These are phyloP conservation scores for Metroxylon sagu DNA, from an alignment of 176 grass and related monocot species.

Conservation along the genomic window DNA sequence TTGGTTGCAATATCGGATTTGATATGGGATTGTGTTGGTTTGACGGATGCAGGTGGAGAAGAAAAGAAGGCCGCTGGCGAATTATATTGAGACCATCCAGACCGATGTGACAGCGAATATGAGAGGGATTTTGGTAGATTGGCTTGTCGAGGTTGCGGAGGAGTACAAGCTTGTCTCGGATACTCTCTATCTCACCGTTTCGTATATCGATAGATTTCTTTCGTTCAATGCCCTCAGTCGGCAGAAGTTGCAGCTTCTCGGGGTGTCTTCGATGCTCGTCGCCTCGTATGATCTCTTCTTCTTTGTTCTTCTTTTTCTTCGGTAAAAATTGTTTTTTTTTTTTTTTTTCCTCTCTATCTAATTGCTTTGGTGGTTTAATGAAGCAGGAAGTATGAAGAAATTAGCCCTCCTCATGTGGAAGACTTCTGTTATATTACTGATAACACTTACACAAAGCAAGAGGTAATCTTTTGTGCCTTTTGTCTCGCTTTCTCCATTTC, in stretches of 20 bases:
- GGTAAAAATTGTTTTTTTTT: background rate
- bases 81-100: slow-evolving; percentile 72
- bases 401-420: slow-evolving; percentile 56
- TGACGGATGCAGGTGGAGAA: slow-evolving; percentile 37
- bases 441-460: slow-evolving; percentile 84
- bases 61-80: slow-evolving; percentile 33
- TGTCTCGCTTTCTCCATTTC: background rate
- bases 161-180: slow-evolving; percentile 92
- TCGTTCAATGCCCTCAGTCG: slow-evolving; percentile 51
- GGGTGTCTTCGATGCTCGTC: slow-evolving; percentile 70
- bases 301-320: background rate
- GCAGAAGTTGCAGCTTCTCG: slow-evolving; percentile 76
- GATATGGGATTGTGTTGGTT: background rate
- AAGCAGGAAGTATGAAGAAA: slow-evolving; percentile 90
- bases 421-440: slow-evolving; percentile 98
- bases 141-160: slow-evolving; percentile 91
- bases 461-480: slow-evolving; percentile 18
- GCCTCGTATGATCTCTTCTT: slow-evolving; percentile 47
- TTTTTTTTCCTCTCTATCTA: background rate
- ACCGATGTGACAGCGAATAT: slow-evolving; percentile 61
- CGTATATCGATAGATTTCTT: slow-evolving; percentile 76
- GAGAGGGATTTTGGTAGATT: slow-evolving; percentile 79
- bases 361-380: slow-evolving; percentile 1
- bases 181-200: slow-evolving; percentile 68
- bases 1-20: background rate